Percentiles rank a stretch among this genome's conserved stretches.
phyloP scores from a whole-genome alignment of 441 rosid genomes.

The Aquilaria agallochum region DNA sequence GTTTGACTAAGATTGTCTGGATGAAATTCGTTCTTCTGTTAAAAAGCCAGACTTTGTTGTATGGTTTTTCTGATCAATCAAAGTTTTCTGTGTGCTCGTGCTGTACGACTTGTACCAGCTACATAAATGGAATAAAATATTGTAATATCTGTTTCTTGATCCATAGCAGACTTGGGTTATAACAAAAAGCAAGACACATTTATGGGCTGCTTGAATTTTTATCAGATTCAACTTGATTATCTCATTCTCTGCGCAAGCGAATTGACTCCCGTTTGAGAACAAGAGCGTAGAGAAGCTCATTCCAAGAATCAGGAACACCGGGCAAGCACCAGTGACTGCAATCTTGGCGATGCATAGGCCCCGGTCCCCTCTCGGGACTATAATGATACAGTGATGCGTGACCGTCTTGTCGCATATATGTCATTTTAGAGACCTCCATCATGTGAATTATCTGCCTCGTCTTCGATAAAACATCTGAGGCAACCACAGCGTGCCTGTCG shows the following conservation, averaged over 20 bases:
- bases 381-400: constrained; percentile 51
- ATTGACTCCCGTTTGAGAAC: constrained; percentile 33
- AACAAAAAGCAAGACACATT: too few relatives aligned
- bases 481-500: constrained; percentile 23
- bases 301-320: constrained; percentile 70
- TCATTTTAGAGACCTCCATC: constrained; percentile 48
- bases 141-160: too few relatives aligned
- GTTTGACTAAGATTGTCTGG: constrained; percentile 1
- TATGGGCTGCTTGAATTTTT: too few relatives aligned
- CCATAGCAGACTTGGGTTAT: not conserved
- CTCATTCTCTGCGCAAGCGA: not conserved
- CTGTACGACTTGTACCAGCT: too few relatives aligned
- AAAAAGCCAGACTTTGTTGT: too few relatives aligned
- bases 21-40: too few relatives aligned
- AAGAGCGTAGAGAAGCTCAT: constrained; percentile 53
- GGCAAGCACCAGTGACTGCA: constrained; percentile 78
- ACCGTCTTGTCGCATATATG: constrained; percentile 48
- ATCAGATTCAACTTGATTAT: too few relatives aligned
- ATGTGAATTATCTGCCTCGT: constrained; percentile 20
- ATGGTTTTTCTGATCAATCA: too few relatives aligned
- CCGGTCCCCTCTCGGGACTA: constrained; percentile 33
- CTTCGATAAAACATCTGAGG: constrained; percentile 26
- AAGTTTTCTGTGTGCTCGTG: too few relatives aligned
- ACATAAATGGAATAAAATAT: too few relatives aligned
- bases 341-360: constrained; percentile 45